Base-by-base conservation (phyloP, 108 stramenopile genomes). In the Nitzschia putrida region DNA sequence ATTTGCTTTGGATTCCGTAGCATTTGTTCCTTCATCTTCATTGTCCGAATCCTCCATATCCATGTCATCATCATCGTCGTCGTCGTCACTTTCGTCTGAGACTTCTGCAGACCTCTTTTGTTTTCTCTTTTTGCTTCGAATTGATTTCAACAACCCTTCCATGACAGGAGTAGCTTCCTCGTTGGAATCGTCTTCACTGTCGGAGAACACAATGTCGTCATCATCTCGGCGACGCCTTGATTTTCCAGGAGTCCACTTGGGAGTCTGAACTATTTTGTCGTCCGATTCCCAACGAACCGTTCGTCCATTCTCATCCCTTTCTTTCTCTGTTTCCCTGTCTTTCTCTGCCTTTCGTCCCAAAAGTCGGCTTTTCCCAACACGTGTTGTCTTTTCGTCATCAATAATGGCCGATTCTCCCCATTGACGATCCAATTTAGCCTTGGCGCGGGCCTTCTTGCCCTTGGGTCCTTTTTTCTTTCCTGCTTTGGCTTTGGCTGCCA, bases 371-470 rank as follows among this genome's bases (percentile, higher is more conserved):
- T 85, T 89, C 12, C 88, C 86, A 14, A 49, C 49, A 53, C 83
- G 56, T n/a, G 55, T 40, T 13, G 69, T 81, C 68, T 64, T 74
- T 2, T 74, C 82, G 18, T 76, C 74, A 52, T 86, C 81, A 45
- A 82, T 82, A 72, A 52, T 37, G 24, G 69, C 80, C 4, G 63
- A 42, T 77, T 94, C 89, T 1, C 93, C 93, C 93, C 93, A 94
- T 53, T 86, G 87, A 24, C 83, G 84, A 10, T 91, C 88, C 39
- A 94, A 79, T 57, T 94, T 94, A 66, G 90, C 90, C 66, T 89
- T 89, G 53, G 80, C 85, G 10, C 93, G 88, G 23, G 93, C 93
- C 63, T 87, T 88, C 67, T 89, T 89, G 4, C 93, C 93, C 63
- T 94, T 94, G 24, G 93, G 90, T 6, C 88, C 93, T 54, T 83